phyloP scores from a whole-genome alignment of 306 rosid genomes.

The Mimosa pudica region DNA sequence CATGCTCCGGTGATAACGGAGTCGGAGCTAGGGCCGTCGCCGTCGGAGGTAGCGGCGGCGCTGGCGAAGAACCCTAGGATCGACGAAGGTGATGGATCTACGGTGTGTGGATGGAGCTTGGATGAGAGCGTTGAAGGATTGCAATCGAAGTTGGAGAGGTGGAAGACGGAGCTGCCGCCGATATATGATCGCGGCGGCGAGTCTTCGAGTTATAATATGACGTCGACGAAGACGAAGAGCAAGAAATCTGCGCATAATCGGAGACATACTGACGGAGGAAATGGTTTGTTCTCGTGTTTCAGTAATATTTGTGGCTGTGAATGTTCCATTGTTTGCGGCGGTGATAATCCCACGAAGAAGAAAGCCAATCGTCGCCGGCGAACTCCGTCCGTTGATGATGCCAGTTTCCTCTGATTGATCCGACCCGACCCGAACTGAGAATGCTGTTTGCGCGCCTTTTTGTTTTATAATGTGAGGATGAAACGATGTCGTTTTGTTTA shows the following conservation, averaged over 20 bases:
- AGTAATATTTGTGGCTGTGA: conserved; percentile 87
- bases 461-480: not conserved
- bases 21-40: conserved; percentile 90
- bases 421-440: not conserved
- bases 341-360: conserved; percentile 26
- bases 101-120: conserved; percentile 63
- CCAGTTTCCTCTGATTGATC: conserved; percentile 40
- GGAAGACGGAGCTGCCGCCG: conserved; percentile 74
- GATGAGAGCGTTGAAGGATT: conserved; percentile 71
- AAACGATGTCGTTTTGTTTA: too few species aligned
- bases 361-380: conserved; percentile 41
- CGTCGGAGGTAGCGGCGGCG: conserved; percentile 85
- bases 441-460: not conserved
- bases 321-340: conserved; percentile 85
- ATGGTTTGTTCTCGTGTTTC: conserved; percentile 85
- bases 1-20: conserved; percentile 49
- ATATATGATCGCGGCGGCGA: conserved; percentile 61
- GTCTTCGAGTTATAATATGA: conserved; percentile 27
- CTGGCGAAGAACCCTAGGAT: conserved; percentile 47
- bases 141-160: conserved; percentile 78
- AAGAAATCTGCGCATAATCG: conserved; percentile 42
- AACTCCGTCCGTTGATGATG: conserved; percentile 42
- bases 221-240: conserved; percentile 3
- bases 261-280: conserved; percentile 52
- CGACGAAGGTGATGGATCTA: conserved; percentile 62